Percentiles rank a stretch among this genome's conserved stretches.
Conservation (phyloP, 768 basidiomycete genomes). For the Tricholoma terreum region DNA sequence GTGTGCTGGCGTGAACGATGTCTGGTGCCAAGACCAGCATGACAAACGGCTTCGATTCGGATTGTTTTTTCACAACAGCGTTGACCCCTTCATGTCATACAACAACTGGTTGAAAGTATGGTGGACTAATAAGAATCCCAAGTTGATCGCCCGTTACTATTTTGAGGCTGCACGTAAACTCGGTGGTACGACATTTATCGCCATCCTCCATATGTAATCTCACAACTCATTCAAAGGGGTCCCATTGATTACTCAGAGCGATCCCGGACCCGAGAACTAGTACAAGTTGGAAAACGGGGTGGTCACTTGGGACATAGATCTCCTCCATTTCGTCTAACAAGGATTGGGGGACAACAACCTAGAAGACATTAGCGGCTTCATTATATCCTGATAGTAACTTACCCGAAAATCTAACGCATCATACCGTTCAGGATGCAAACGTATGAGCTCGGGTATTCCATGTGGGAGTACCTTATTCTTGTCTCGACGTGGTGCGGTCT, state of each 20-base stretch:
- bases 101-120: slow-evolving; percentile 31
- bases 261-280: too few species aligned
- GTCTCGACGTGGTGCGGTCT: slow-evolving; percentile 14
- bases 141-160: slow-evolving; percentile 24
- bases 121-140: slow-evolving; percentile 30
- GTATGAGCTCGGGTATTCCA: slow-evolving; percentile 27
- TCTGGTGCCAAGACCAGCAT: slow-evolving; percentile 33
- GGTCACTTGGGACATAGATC: too few species aligned
- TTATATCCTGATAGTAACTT: too few species aligned
- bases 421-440: slow-evolving; percentile 21
- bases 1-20: slow-evolving; percentile 32
- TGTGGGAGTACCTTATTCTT: slow-evolving; percentile 32
- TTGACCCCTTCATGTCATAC: slow-evolving; percentile 24
- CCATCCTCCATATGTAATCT: too few species aligned
- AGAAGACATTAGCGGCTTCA: too few species aligned
- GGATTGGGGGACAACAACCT: too few species aligned
- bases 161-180: slow-evolving; percentile 18
- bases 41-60: slow-evolving; percentile 36
- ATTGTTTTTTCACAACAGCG: slow-evolving; percentile 25
- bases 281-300: too few species aligned
- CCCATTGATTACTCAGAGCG: too few species aligned
- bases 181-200: slow-evolving; percentile 13
- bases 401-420: slow-evolving; percentile 30
- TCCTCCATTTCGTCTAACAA: too few species aligned
- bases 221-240: too few species aligned